Base-by-base conservation (phyloP, 2,329 filamentous ascomycete species). In the Thelonectria olida region DNA sequence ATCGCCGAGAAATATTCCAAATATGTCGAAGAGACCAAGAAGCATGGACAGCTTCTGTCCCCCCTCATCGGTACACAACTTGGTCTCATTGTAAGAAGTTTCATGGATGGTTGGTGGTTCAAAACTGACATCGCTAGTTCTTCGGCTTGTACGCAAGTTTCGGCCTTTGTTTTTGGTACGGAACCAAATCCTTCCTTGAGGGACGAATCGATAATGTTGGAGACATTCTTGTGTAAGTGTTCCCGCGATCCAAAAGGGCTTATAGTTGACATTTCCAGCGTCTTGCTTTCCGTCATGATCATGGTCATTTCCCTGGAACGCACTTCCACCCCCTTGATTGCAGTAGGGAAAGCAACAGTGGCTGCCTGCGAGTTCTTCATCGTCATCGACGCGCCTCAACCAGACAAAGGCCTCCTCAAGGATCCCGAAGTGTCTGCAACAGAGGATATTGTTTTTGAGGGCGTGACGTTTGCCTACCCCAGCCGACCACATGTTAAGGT, bases 401-500 rank as follows among this genome's bases (percentile, higher is more conserved):
- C 78, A 1, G 62, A 67, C 2, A 74, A 73, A 22, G 78, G 79
- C 2, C 71, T 74, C 7, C 62, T 80, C 25, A 76, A 71, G 51
- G 74, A 72, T 2, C 75, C 78, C 2, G 75, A 80, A 2, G 75
- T 80, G 1, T 74, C 76, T 7, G 74, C 79, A 7, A 74, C 68
- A 5, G 67, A 80, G 3, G 77, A 81, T 49, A 79, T 81, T 45
- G 65, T 76, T 5, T 85, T 94, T 39, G 77, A 86, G 10, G 80
- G 87, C 41, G 85, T 94, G 10, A 85, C 82, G n/a, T 93, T 94
- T 69, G 85, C 90, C 2, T 94, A 94, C 68, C 91, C 91, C 1
- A 87, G 80, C 49, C 81, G 89, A 12, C 86, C 88, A 0, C 83
- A 88, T 59, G 84, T 89, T 62, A 87, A 86, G 68, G 85, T 92